Percentiles rank a stretch among this genome's conserved stretches.
These are phyloP conservation scores for Mycena vitilis DNA, from an alignment of 768 basidiomycete genomes.

Conservation along the genomic window DNA sequence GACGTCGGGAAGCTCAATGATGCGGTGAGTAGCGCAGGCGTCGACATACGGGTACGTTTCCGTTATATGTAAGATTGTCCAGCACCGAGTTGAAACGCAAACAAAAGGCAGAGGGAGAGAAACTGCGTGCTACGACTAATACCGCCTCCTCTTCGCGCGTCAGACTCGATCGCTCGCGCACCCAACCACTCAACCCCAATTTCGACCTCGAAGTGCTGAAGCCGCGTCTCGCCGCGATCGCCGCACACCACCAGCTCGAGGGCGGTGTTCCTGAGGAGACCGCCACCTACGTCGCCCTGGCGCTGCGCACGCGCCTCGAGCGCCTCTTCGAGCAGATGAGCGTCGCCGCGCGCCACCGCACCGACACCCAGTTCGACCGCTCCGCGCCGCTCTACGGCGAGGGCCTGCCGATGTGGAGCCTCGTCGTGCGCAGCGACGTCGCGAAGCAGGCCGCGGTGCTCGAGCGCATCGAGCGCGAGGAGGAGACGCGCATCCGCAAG, in stretches of 20 bases:
- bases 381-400: slow-evolving; percentile 76
- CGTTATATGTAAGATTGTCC: neutral
- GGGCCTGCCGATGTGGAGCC: slow-evolving; percentile 84
- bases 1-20: slow-evolving; percentile 84
- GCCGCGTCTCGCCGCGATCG: slow-evolving; percentile 75
- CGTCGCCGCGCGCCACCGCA: slow-evolving; percentile 74
- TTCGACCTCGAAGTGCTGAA: slow-evolving; percentile 78
- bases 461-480: slow-evolving; percentile 85
- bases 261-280: slow-evolving; percentile 72
- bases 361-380: slow-evolving; percentile 76
- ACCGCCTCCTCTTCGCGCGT: slow-evolving; percentile 69
- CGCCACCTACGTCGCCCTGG: slow-evolving; percentile 82
- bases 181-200: slow-evolving; percentile 75
- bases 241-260: slow-evolving; percentile 74
- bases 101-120: slow-evolving; percentile 86
- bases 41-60: slow-evolving; percentile 76
- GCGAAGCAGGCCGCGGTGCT: slow-evolving; percentile 81
- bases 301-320: slow-evolving; percentile 79
- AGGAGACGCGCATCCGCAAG: slow-evolving; percentile 78
- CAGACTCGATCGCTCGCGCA: slow-evolving; percentile 83
- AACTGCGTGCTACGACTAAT: slow-evolving; percentile 66
- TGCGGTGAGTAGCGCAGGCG: slow-evolving; percentile 85
- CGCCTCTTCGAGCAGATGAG: slow-evolving; percentile 77
- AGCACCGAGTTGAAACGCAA: slow-evolving; percentile 2
- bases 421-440: slow-evolving; percentile 81